Base-by-base conservation (phyloP, 208 protist genomes). In the Trypanosoma scelopori region DNA sequence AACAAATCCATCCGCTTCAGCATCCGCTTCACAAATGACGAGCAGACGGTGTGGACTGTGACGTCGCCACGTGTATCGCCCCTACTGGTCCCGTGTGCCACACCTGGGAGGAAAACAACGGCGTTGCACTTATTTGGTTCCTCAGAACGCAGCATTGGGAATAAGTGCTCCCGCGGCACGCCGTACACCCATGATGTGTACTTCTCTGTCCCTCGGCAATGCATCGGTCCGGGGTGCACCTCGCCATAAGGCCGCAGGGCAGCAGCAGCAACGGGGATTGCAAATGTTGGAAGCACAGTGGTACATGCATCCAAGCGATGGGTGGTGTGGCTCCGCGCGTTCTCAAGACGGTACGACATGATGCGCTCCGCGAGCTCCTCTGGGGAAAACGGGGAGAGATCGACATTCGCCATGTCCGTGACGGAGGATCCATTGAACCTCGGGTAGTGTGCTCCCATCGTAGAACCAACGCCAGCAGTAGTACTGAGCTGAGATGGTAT, bases 141-240 rank as follows among this genome's bases (percentile, higher is more conserved):
- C 46, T 20, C 41, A 5, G 25, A 9, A 37, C 55, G 45, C 39
- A 86, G 49, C 61, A 69, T 51, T 35, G 55, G 65, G 20, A 43
- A 55, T 25, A 76, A 27, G 6, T 74, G 39, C 9, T 62, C 43
- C 18, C 67, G 41, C 3, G 81, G 76, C 3, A 93, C 63, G 16
- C 84, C 84, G 65, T 93, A 93, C 12, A 80, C 68, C 87, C 83
- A 90, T 56, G 77, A 71, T 6, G 82, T 81, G 45, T 81, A 55
- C 39, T 62, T 53, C 27, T 71, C 77, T 39, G 3, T 6, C 1
- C 49, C 27, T 7, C 59, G 46, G 12, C 9, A 20, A 18, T 47
- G 46, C 55, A 28, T 25, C 13, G 5, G 0, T 25, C n/a, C 51
- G 5, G n/a, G 45, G n/a, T 11, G 9, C 42, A 37, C 32, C 32